Percentiles rank a stretch among this genome's conserved stretches.
phyloP scores from a whole-genome alignment of 2,329 filamentous ascomycete species.

The Sporothrix pallida region DNA sequence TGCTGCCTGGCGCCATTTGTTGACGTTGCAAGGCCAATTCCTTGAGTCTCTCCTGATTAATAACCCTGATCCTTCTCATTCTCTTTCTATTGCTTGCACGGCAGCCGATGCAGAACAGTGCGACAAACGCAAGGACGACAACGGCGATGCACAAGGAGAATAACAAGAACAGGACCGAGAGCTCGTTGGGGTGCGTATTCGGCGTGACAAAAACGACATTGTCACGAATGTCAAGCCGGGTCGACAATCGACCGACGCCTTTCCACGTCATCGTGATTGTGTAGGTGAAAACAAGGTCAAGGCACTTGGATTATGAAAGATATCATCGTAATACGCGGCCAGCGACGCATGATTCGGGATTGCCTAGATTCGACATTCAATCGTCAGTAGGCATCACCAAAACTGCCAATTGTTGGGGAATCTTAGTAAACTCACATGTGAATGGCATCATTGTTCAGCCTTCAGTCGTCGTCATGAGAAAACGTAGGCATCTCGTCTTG shows the following conservation, averaged over 20 bases:
- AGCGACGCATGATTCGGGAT: neutral
- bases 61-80: neutral
- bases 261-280: neutral
- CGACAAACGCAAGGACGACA: conserved; percentile 24
- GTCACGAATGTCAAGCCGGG: neutral
- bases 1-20: conserved; percentile 19
- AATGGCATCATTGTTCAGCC: neutral
- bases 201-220: conserved; percentile 25
- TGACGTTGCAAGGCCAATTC: neutral
- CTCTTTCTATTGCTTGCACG: neutral
- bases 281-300: neutral
- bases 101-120: conserved; percentile 20
- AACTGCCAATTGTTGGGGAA: no score
- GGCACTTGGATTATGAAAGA: neutral
- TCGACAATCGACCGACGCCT: neutral
- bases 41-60: neutral
- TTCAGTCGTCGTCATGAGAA: neutral
- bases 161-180: neutral
- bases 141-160: conserved; percentile 24
- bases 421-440: neutral
- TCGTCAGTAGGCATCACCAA: neutral
- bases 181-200: conserved; percentile 30
- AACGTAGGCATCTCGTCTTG: neutral
- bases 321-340: neutral
- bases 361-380: neutral